Base-by-base conservation (phyloP, 331 rosid species). In the Pyrus hybrid region DNA sequence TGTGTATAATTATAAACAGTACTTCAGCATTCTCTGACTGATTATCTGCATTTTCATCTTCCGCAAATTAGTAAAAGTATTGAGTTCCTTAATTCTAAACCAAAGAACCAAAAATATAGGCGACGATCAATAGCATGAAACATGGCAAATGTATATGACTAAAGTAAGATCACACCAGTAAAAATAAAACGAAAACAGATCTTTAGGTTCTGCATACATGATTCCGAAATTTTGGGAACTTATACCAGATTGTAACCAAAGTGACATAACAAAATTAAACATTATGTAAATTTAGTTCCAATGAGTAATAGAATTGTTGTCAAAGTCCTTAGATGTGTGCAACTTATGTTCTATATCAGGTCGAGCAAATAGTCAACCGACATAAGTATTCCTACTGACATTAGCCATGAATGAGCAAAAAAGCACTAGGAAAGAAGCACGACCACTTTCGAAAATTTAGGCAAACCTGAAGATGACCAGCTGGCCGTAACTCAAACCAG, bases 401-500 rank as follows among this genome's bases (percentile, higher is more conserved):
- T 32, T 63, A 68, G 74, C 81, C n/a, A 18, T 49, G 78, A 61
- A 64, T 17, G 45, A 68, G 23, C 14, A 29, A 43, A 18, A 63
- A 30, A 35, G 56, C 72, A 73, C 67, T 23, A 35, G 51, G 80
- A 82, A 82, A 76, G 49, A 68, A 77, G 73, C 74, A 49, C 14
- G 68, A 74, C 71, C 83, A 71, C 60, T 56, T 80, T 25, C 22
- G 80, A 74, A 82, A 74, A 68, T 4, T 70, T 29, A 70, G 71
- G 63, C 63, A 57, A 43, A 57, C 82, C 77, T n/a, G 58, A 76
- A 21, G 47, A 76, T 26, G 58, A 71, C 8, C 25, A 21, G 47
- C 56, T 14, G 47, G 17, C n/a, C 67, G 43, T 41, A n/a, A 61
- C 54, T 37, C 68, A 58, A 54, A 33, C 74, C 4, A 32, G 33